phyloP scores from a whole-genome alignment of 768 basidiomycete species.

The Russula emetica region DNA sequence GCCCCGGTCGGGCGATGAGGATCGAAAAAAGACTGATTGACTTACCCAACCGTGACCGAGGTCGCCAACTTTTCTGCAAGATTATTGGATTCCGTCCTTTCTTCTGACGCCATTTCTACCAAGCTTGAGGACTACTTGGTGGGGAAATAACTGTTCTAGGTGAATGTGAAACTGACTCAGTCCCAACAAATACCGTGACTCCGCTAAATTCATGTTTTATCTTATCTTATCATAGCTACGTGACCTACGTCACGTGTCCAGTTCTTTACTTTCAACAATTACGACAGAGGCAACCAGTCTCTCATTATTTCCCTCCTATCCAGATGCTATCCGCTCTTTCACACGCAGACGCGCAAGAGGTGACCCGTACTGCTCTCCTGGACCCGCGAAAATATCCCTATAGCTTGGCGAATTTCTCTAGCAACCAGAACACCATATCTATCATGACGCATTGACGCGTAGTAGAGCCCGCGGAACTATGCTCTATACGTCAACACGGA shows the following conservation, averaged over 20 bases:
- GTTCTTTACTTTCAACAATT: too few relatives aligned
- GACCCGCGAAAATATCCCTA: too few relatives aligned
- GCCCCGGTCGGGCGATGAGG: background rate
- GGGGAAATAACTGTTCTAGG: background rate
- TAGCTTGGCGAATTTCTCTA: too few relatives aligned
- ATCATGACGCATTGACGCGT: too few relatives aligned
- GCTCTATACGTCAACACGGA: too few relatives aligned
- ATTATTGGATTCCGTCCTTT: background rate
- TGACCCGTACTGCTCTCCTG: too few relatives aligned
- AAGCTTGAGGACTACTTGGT: background rate
- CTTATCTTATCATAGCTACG: slow-evolving; percentile 2
- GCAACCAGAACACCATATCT: too few relatives aligned
- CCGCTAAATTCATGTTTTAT: background rate
- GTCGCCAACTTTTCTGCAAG: slow-evolving; percentile 5
- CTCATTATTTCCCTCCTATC: too few relatives aligned
- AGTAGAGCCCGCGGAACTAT: too few relatives aligned
- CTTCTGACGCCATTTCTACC: slow-evolving; percentile 8
- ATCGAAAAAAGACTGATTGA: background rate
- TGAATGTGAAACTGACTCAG: background rate
- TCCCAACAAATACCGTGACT: background rate
- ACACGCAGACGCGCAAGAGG: too few relatives aligned
- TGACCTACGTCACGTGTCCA: background rate
- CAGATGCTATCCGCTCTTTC: too few relatives aligned
- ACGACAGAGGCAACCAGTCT: too few relatives aligned
- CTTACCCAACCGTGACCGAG: slow-evolving; percentile 3